Evolutionary conservation across 140 eudicot genomes (phyloP), one percentile per base, ranked within the genome.

Genomic region (Flaveria floridana): DNA sequence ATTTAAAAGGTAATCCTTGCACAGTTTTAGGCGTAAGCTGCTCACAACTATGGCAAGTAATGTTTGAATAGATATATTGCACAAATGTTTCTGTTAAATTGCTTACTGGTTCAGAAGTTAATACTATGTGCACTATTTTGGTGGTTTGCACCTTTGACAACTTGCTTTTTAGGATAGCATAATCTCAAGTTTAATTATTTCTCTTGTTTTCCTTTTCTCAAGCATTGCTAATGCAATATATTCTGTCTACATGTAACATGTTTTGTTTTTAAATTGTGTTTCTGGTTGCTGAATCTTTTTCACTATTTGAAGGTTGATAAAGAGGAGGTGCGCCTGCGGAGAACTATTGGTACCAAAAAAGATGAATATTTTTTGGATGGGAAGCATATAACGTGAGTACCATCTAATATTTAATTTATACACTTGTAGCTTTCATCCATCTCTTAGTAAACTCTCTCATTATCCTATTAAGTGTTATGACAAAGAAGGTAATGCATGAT

Each of bases 311-410:
- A 94, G 99, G 99, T 94, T 71, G 99, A 94, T 81, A 94, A 91
- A 78, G 96, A 94, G 78, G 97, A 94, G 86, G 97, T 94, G 72
- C 95, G 88, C 65, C 78, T 95, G 73, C 83, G 99, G 65, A 87
- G 99, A 79, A 90, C 99, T 26, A 87, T 95, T 39, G 96, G 96
- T 76, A 87, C 87, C 0, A 94, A 90, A 75, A 91, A 88, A 72
- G 99, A 91, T 78, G 99, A 94, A 71, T 94, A 90, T 30, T 94
- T 91, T 80, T 76, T 94, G 85, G 97, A 94, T 88, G 99, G 99
- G 56, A 94, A 94, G 83, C 97, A 88, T 84, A 90, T 94, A 80
- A 88, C 97, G 99, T 94, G 81, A 81, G 97, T 73, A 67, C 75
- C 69, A 42, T 16, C 66, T 30, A 37, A 65, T n/a, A 18, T 3